Evolutionary conservation across 257 asterid genomes (phyloP).

Genomic region (Forsythia viridissima): DNA sequence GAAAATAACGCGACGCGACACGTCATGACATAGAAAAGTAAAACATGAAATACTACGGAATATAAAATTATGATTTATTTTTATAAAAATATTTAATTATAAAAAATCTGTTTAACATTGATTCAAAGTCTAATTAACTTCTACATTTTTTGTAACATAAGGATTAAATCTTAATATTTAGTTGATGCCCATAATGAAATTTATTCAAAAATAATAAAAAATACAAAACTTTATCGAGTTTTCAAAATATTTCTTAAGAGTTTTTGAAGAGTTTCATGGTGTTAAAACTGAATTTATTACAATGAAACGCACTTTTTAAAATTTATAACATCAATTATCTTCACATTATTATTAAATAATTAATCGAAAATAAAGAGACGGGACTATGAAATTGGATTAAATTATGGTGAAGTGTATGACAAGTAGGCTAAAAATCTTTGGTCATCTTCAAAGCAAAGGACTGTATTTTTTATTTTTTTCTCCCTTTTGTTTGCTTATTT

Average conservation of each 20-base stretch:
- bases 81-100: too few relatives aligned
- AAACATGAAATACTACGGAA: background rate
- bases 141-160: background rate
- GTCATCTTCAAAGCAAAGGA: background rate
- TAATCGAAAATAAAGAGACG: background rate
- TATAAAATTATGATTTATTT: background rate
- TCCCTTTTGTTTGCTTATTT: background rate
- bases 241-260: too few relatives aligned
- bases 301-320: background rate
- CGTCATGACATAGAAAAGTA: background rate
- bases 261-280: too few relatives aligned
- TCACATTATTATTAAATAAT: slow-evolving; percentile 17
- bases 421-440: slow-evolving; percentile 29
- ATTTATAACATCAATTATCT: slow-evolving; percentile 1
- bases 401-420: slow-evolving; percentile 37
- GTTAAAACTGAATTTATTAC: too few relatives aligned
- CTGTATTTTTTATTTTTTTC: background rate
- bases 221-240: too few relatives aligned
- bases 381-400: slow-evolving; percentile 22
- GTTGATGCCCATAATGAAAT: background rate
- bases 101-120: background rate
- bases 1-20: background rate
- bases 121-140: too few relatives aligned
- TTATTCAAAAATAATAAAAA: too few relatives aligned
- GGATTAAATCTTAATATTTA: background rate